Evolutionary conservation across 1,139 yeast genomes (phyloP), one percentile per base, ranked within the genome.

Genomic region (Hemisphaericaspora xylofermentans): DNA sequence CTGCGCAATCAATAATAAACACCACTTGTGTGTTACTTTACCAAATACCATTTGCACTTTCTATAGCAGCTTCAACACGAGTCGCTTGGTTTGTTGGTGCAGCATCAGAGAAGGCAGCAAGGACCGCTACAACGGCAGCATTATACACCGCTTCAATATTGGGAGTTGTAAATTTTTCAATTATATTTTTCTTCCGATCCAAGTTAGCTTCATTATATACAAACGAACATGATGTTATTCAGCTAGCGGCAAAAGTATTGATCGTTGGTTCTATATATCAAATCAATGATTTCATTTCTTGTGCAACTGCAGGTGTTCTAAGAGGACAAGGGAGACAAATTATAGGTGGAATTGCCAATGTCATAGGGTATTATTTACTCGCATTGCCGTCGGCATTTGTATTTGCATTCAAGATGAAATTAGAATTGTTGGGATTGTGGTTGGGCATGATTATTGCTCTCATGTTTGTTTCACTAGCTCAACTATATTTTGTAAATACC

Each of bases 1-100:
- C 88, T 12, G 84, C 91, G 0, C 91, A 85, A 60, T 79, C 87
- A 5, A 79, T 85, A 36, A 78, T 84, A 18, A 71, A 87, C 9
- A 83, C 93, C 0, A 73, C 85, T 8, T 81, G 86, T 53, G 82
- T 83, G 6, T 65, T 84, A 35, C 66, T 82, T 25, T 85, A 84
- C 55, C 93, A 85, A 58, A 68, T 84, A 14, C 91, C 93, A 5
- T 82, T 84, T 63, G 88, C 91, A 1, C 69, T 84, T 39, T 78
- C 87, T 6, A 82, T 85, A 39, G 88, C 89, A 3, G 76, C 87
- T 1, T 80, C 89, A 10, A 84, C 93, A 0, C 72, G 93, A 62
- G 75, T 84, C 34, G 94, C 93, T 1, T 83, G 88, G 79, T 83
- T 71, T 52, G 75, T 85, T 46, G 94, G 94, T 7, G 84, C 88